These are phyloP conservation scores for Apiotrichum brassicae DNA, from an alignment of 1,284 basidiomycete genomes.

Conservation along the genomic window DNA sequence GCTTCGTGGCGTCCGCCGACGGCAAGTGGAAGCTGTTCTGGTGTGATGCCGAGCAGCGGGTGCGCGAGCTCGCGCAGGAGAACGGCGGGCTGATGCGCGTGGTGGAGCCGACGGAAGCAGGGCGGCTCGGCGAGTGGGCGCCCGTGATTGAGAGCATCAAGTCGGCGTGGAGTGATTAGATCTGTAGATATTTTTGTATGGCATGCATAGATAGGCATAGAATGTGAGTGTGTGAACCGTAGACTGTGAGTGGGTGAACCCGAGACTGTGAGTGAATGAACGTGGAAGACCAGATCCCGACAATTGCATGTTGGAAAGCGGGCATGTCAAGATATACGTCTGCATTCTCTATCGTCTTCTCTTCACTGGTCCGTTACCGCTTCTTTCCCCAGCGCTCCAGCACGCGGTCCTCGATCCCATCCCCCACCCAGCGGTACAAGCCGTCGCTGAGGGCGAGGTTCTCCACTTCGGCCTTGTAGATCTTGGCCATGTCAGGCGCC, in stretches of 20 bases:
- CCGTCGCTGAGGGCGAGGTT: slow-evolving; percentile 88
- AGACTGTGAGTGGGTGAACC: no score
- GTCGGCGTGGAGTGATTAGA: slow-evolving; percentile 60
- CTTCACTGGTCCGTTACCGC: slow-evolving; percentile 1
- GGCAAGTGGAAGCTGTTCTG: slow-evolving; percentile 90
- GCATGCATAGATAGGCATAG: no score
- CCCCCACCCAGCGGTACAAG: slow-evolving; percentile 70
- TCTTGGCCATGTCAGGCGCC: slow-evolving; percentile 76
- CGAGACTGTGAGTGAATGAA: no score
- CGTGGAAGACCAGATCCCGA: no score
- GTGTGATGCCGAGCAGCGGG: slow-evolving; percentile 80
- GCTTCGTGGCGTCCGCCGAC: slow-evolving; percentile 57
- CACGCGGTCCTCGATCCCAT: slow-evolving; percentile 70
- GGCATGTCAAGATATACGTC: neutral
- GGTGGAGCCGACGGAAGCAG: slow-evolving; percentile 73
- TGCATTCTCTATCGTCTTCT: no score
- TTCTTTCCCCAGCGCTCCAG: slow-evolving; percentile 64
- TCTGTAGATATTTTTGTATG: no score
- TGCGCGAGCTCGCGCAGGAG: slow-evolving; percentile 33
- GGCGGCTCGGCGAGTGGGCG: slow-evolving; percentile 68
- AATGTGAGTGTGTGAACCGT: no score
- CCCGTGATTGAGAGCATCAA: slow-evolving; percentile 68
- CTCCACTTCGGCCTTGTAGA: slow-evolving; percentile 87
- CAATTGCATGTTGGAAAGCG: no score
- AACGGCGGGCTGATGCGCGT: slow-evolving; percentile 54